A percentile compares a stretch with the other conserved stretches of the same genome.
Conservation (phyloP, 768 basidiomycete genomes). For the Calvatia gigantea region DNA sequence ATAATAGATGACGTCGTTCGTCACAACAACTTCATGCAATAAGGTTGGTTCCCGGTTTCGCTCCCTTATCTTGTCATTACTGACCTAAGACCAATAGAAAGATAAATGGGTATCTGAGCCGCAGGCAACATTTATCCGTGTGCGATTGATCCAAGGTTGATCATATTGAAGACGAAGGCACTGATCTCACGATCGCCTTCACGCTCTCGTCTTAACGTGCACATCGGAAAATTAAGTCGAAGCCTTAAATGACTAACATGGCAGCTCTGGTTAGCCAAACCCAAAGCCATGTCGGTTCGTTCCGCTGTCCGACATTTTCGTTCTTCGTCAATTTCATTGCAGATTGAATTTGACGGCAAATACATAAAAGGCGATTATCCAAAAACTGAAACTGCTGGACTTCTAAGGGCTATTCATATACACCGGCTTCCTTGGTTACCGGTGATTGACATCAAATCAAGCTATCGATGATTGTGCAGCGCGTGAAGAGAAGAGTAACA, state of each 20-base stretch:
- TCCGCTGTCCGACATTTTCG: conserved; percentile 57
- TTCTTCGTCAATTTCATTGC: background rate
- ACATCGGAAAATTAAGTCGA: conserved; percentile 47
- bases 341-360: background rate
- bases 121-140: background rate
- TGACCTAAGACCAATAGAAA: background rate
- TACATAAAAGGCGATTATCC: too few relatives aligned
- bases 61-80: background rate
- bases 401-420: too few relatives aligned
- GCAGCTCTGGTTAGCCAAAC: conserved; percentile 17
- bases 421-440: conserved; percentile 3
- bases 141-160: background rate
- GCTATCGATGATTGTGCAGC: background rate
- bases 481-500: background rate
- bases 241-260: conserved; percentile 52
- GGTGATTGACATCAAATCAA: conserved; percentile 7
- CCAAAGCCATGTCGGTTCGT: conserved; percentile 52
- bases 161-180: conserved; percentile 31
- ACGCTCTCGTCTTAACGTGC: conserved; percentile 36
- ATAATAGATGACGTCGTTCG: background rate
- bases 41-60: conserved; percentile 2
- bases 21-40: background rate
- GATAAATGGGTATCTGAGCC: background rate
- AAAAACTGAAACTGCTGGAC: background rate
- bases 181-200: conserved; percentile 20